Conservation (phyloP, 2,329 filamentous ascomycete genomes). For the Phoma sp. region DNA sequence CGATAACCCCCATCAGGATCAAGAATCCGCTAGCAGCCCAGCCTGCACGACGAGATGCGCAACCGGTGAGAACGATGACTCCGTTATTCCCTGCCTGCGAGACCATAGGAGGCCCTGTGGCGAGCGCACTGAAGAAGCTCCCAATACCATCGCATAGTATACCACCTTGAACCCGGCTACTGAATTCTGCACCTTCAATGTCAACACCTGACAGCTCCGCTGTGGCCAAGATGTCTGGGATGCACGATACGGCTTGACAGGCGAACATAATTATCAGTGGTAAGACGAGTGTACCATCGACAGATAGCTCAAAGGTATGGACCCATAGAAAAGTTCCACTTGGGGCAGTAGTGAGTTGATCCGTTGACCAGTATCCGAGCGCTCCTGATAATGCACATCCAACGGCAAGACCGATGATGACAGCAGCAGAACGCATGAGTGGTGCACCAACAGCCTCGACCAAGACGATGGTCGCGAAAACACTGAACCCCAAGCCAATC, state of each 20-base stretch:
- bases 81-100: conserved; percentile 40
- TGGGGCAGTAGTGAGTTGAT: conserved; percentile 29
- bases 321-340: conserved; percentile 37
- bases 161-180: conserved; percentile 35
- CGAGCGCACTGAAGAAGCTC: conserved; percentile 37
- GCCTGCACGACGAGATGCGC: conserved; percentile 37
- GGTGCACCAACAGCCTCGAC: conserved; percentile 39
- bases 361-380: conserved; percentile 36
- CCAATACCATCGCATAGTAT: conserved; percentile 40
- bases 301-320: conserved; percentile 38
- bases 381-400: conserved; percentile 38
- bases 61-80: conserved; percentile 38
- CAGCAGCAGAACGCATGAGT: conserved; percentile 38
- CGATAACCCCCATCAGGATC: conserved; percentile 37
- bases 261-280: conserved; percentile 42
- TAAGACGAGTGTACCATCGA: conserved; percentile 36
- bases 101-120: conserved; percentile 39
- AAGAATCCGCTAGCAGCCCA: conserved; percentile 39
- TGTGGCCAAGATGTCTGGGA: conserved; percentile 45
- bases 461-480: conserved; percentile 37
- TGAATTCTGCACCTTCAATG: conserved; percentile 40
- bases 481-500: conserved; percentile 39
- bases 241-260: conserved; percentile 44
- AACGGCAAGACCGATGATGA: conserved; percentile 36
- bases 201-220: conserved; percentile 34